Evolutionary conservation across 495 filamentous ascomycete species (phyloP).

Genomic region (Astrothelium macrocarpum): DNA sequence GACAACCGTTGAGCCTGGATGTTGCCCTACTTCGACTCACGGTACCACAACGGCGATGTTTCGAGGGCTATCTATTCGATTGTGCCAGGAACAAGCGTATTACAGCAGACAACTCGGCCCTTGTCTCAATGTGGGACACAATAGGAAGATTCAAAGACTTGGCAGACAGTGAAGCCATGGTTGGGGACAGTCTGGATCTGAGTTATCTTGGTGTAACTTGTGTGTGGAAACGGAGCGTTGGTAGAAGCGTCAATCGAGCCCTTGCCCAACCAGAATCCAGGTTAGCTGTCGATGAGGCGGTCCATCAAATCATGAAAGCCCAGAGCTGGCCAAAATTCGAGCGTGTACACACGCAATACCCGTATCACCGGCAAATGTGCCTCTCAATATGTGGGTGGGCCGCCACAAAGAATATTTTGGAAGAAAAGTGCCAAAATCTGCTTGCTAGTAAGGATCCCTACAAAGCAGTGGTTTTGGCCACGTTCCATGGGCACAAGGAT

Average conservation of each 20-base stretch:
- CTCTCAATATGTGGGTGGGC: conserved; percentile 70
- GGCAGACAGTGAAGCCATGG: conserved; percentile 62
- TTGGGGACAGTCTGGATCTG: conserved; percentile 62
- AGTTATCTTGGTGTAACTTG: conserved; percentile 74
- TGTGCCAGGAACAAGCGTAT: conserved; percentile 57
- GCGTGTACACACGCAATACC: conserved; percentile 50
- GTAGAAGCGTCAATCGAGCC: conserved; percentile 28
- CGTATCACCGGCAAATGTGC: conserved; percentile 68
- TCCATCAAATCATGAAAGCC: conserved; percentile 38
- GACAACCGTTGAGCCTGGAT: neutral
- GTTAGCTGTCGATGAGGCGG: conserved; percentile 37
- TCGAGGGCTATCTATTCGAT: conserved; percentile 73
- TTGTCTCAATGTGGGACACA: conserved; percentile 61
- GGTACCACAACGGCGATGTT: conserved; percentile 40
- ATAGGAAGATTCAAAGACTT: conserved; percentile 26
- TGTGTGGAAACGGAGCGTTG: conserved; percentile 74
- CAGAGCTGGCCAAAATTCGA: conserved; percentile 40
- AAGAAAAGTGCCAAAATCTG: conserved; percentile 43
- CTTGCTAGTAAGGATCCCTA: conserved; percentile 62
- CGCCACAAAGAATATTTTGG: conserved; percentile 50
- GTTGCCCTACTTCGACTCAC: conserved; percentile 1
- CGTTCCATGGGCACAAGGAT: conserved; percentile 33
- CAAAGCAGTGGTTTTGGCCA: conserved; percentile 47
- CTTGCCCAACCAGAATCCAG: conserved; percentile 13
- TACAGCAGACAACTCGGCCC: conserved; percentile 59